Evolutionary conservation across 176 grass and related monocot genomes (phyloP).

Genomic region (Otatea glauca): DNA sequence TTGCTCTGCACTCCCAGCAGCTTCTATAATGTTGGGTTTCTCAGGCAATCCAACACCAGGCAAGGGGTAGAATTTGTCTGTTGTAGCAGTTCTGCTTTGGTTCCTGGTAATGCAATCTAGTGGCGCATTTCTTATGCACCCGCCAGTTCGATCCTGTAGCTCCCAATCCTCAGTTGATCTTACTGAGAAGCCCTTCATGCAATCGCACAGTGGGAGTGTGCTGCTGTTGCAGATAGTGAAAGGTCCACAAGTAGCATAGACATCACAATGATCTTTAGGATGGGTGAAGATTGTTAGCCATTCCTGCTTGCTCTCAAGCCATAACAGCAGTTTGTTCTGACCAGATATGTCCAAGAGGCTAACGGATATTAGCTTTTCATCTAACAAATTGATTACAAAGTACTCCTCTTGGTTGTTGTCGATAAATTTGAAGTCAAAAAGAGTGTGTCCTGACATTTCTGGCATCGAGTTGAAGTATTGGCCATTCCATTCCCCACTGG

Average conservation of each 20-base stretch:
- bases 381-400: neutral
- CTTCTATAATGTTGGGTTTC: conserved; percentile 30
- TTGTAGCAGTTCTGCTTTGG: conserved; percentile 7
- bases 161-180: conserved; percentile 44
- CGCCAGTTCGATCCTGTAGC: conserved; percentile 39
- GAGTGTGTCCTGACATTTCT: no score
- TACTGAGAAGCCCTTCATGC: conserved; percentile 55
- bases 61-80: conserved; percentile 53
- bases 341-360: conserved; percentile 41
- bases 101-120: conserved; percentile 44
- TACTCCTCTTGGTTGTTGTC: no score
- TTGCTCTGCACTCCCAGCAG: conserved; percentile 34
- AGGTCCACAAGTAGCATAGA: conserved; percentile 56
- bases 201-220: conserved; percentile 23
- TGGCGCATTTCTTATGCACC: conserved; percentile 52
- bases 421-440: no score
- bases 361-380: conserved; percentile 2
- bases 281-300: conserved; percentile 41
- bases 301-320: conserved; percentile 32
- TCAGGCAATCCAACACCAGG: conserved; percentile 33
- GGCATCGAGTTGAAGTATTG: no score
- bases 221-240: conserved; percentile 53
- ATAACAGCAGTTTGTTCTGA: conserved; percentile 25
- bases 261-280: conserved; percentile 44
- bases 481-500: no score